phyloP scores from a whole-genome alignment of 371 early-diverging fungal species.

The Choanephora cucurbitarum region DNA sequence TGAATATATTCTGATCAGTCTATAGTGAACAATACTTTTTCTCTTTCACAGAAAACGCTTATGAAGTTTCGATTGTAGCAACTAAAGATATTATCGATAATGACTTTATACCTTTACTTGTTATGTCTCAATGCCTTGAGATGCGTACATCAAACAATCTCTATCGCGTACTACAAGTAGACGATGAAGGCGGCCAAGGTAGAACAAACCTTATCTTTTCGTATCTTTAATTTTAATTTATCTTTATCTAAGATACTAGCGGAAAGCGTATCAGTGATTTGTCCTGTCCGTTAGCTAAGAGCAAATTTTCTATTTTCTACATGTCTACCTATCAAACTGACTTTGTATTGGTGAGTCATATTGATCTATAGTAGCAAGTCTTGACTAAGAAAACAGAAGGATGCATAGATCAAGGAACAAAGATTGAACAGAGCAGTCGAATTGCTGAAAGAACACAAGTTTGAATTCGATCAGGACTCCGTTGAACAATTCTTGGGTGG shows the following conservation, averaged over 20 bases:
- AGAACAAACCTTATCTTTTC: too few species aligned
- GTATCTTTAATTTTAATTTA: neutral
- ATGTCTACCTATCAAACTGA: constrained; percentile 79
- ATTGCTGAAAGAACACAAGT: constrained; percentile 53
- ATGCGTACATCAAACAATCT: constrained; percentile 55
- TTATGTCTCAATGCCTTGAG: constrained; percentile 37
- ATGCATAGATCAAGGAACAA: constrained; percentile 61
- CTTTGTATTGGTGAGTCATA: constrained; percentile 67
- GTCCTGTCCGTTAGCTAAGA: constrained; percentile 67
- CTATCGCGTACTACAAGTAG: constrained; percentile 72
- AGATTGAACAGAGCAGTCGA: constrained; percentile 59
- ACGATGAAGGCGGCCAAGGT: constrained; percentile 71
- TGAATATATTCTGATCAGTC: neutral
- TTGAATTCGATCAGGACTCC: constrained; percentile 56
- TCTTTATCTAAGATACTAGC: constrained; percentile 52
- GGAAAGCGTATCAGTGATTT: constrained; percentile 75
- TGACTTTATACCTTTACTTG: constrained; percentile 50
- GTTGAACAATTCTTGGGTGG: constrained; percentile 27
- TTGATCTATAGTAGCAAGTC: too few species aligned
- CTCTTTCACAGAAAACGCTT: constrained; percentile 73
- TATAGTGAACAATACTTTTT: constrained; percentile 65
- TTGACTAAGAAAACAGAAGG: constrained; percentile 2
- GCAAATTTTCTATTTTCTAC: constrained; percentile 68
- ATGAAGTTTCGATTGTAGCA: constrained; percentile 73
- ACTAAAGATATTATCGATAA: constrained; percentile 56